These are phyloP conservation scores for Vachellia pachyceras DNA, from an alignment of 306 rosid genomes.

Conservation along the genomic window DNA sequence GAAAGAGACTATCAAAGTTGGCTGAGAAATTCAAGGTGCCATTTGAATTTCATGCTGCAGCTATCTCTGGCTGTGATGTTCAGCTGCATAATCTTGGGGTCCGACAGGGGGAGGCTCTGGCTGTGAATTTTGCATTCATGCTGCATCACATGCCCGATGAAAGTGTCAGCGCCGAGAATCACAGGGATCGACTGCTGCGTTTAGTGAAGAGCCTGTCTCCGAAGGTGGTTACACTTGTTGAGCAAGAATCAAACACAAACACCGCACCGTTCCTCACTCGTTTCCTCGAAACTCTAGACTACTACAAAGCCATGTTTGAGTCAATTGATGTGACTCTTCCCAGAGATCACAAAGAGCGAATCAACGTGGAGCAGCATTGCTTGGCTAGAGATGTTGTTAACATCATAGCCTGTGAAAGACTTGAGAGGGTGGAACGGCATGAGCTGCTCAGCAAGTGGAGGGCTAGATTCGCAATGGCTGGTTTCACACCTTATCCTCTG, in stretches of 20 bases:
- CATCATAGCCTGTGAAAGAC: slow-evolving; percentile 93
- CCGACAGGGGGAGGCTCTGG: slow-evolving; percentile 75
- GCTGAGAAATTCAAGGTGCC: slow-evolving; percentile 81
- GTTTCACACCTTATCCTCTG: slow-evolving; percentile 85
- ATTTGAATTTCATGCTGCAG: slow-evolving; percentile 80
- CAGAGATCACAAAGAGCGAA: slow-evolving; percentile 76
- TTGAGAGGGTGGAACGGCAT: slow-evolving; percentile 90
- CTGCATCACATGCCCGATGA: slow-evolving; percentile 96
- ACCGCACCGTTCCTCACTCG: slow-evolving; percentile 85
- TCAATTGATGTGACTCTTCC: slow-evolving; percentile 87
- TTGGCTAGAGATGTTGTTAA: slow-evolving; percentile 92
- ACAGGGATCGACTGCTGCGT: slow-evolving; percentile 79
- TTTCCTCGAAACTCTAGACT: slow-evolving; percentile 73
- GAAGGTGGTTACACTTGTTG: slow-evolving; percentile 95
- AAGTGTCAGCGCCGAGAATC: slow-evolving; percentile 89
- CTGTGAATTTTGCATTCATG: slow-evolving; percentile 92
- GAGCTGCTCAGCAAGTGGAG: slow-evolving; percentile 93
- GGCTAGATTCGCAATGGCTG: slow-evolving; percentile 86
- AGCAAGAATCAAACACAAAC: slow-evolving; percentile 93
- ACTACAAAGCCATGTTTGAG: slow-evolving; percentile 90
- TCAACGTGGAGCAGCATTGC: slow-evolving; percentile 96
- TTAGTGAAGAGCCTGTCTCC: slow-evolving; percentile 87
- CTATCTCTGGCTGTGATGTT: slow-evolving; percentile 74
- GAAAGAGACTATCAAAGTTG: slow-evolving; percentile 73
- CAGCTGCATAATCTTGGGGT: slow-evolving; percentile 64